phyloP scores from a whole-genome alignment of 2,329 filamentous ascomycete species.

The Xylariaceae sp. region DNA sequence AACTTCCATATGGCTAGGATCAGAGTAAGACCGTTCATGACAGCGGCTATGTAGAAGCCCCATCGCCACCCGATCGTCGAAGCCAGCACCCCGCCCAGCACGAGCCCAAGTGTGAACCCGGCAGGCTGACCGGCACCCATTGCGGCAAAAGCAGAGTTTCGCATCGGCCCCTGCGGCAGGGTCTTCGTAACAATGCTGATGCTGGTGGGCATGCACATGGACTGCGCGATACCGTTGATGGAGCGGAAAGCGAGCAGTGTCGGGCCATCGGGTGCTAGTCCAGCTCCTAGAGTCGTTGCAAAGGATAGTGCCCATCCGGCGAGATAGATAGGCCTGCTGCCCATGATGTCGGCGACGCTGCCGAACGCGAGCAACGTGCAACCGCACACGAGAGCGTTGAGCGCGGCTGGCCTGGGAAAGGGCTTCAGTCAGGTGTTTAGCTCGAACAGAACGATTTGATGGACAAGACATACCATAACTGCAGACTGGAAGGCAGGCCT shows the following conservation, averaged over 20 bases:
- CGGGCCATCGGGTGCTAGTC: neutral
- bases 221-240: slow-evolving; percentile 1
- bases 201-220: slow-evolving; percentile 1
- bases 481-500: too few species aligned
- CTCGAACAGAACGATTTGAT: slow-evolving; percentile 1
- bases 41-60: slow-evolving; percentile 1
- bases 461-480: too few species aligned
- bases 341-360: slow-evolving; percentile 10
- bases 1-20: slow-evolving; percentile 1
- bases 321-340: slow-evolving; percentile 3
- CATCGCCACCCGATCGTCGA: slow-evolving; percentile 2
- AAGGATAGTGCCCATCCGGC: slow-evolving; percentile 2
- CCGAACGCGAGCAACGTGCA: slow-evolving; percentile 7
- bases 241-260: slow-evolving; percentile 4
- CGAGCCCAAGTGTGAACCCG: slow-evolving; percentile 4
- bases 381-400: slow-evolving; percentile 5
- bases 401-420: slow-evolving; percentile 9
- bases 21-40: neutral
- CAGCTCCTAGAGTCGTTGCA: neutral
- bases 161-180: neutral
- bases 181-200: slow-evolving; percentile 2
- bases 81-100: slow-evolving; percentile 4
- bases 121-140: slow-evolving; percentile 1
- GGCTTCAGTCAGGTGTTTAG: too few species aligned
- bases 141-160: slow-evolving; percentile 3